Percentiles rank a stretch among this genome's conserved stretches.
These are phyloP conservation scores for Erysimum cheiri DNA, from an alignment of 441 rosid genomes.

Conservation along the genomic window DNA sequence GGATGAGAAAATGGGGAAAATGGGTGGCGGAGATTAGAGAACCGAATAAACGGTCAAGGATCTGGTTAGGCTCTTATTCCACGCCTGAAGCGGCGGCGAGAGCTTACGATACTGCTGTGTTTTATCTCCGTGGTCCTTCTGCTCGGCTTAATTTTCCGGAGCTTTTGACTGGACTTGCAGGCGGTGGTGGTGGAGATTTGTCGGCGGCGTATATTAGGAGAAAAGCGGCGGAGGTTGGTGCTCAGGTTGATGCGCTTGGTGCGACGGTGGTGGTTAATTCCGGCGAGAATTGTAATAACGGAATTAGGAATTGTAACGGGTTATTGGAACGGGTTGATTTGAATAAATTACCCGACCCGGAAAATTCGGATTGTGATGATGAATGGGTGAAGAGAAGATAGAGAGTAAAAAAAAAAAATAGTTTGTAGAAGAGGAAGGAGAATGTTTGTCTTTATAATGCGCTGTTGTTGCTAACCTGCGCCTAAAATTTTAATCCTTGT, in stretches of 20 bases:
- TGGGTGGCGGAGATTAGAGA: conserved; percentile 92
- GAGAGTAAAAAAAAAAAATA: conserved; percentile 26
- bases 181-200: conserved; percentile 50
- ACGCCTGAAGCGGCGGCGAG: conserved; percentile 85
- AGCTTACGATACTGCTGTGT: conserved; percentile 85
- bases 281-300: background rate
- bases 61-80: conserved; percentile 86
- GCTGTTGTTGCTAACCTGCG: conserved; percentile 66
- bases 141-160: conserved; percentile 87
- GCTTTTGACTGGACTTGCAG: conserved; percentile 53
- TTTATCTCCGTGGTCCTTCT: conserved; percentile 79
- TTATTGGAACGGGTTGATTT: conserved; percentile 65
- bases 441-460: conserved; percentile 32
- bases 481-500: conserved; percentile 43
- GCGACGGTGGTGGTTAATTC: conserved; percentile 39
- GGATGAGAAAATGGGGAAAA: conserved; percentile 94
- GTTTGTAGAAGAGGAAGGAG: conserved; percentile 36
- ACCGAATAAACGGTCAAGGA: conserved; percentile 79
- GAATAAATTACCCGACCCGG: conserved; percentile 69
- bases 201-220: conserved; percentile 77
- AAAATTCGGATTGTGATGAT: conserved; percentile 57
- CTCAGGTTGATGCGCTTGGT: conserved; percentile 73
- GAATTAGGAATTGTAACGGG: conserved; percentile 33
- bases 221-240: conserved; percentile 82
- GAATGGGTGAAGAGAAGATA: conserved; percentile 39